Evolutionary conservation across 202 grass and related monocot genomes (phyloP), one percentile per base, ranked within the genome.

Genomic region (Schoenoplectus tabernaemontani): DNA sequence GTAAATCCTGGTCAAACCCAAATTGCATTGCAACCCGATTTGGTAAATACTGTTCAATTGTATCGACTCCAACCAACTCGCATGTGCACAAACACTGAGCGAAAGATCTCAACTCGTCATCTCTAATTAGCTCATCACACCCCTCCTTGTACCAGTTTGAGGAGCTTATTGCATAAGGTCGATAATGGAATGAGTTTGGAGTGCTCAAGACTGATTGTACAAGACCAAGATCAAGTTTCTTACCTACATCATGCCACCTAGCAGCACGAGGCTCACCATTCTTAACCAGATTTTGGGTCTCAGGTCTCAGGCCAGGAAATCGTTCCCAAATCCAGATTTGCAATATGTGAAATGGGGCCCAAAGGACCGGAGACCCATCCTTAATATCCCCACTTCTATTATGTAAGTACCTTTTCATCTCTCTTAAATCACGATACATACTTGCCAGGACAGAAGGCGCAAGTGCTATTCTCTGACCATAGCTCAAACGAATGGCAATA

Each of bases 251-350:
- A 66, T 94, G 87, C 95, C 91, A 97, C 57, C 87, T 85, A 73
- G 87, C 87, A 0, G 89, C 81, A 60, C 90, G 78, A 0, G 91
- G 91, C 16, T 90, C 84, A 3, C 81, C 77, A 1, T 77, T 41
- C 19, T 82, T 77, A 58, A 87, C 5, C 1, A 24, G 48, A 48
- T 86, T 92, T 43, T 74, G 74, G 62, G 54, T 88, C 28, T 84
- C 82, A 0, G 91, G 89, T 67, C 87, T 82, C 71, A 94, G 78
- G 5, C 69, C 11, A 6, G 88, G 80, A 74, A 94, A 97, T 3
- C 84, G 87, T 82, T 97, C 95, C 95, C 95, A 97, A 32, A 90
- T 65, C 95, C 91, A 97, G n/a, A 94, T 44, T 77, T 94, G 89
- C 39, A 97, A 74, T 19, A 94, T 78, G 85, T 92, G 81, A 82